Conservation (phyloP, 768 basidiomycete genomes). For the Hebeloma cylindrosporum region DNA sequence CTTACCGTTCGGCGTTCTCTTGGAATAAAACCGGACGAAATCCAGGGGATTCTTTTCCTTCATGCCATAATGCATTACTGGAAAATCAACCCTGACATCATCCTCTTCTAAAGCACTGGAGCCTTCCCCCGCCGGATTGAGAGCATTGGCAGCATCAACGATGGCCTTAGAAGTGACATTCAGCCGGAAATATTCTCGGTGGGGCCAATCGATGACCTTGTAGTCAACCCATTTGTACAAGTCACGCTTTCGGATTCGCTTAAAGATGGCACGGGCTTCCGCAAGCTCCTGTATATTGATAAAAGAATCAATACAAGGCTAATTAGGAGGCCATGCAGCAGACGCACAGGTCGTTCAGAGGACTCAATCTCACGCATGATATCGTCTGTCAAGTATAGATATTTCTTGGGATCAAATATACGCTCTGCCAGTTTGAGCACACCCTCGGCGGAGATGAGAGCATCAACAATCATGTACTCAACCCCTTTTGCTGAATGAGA, state of each 20-base stretch:
- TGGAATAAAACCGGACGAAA: slow-evolving; percentile 72
- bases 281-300: slow-evolving; percentile 63
- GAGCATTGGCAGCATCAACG: slow-evolving; percentile 26
- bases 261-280: slow-evolving; percentile 56
- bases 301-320: slow-evolving; percentile 1
- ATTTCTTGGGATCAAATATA: slow-evolving; percentile 59
- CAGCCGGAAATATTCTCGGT: slow-evolving; percentile 32
- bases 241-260: slow-evolving; percentile 59
- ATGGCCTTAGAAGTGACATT: slow-evolving; percentile 44
- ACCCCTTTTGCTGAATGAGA: slow-evolving; percentile 61
- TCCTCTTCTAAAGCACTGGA: slow-evolving; percentile 32
- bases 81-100: slow-evolving; percentile 64
- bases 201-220: slow-evolving; percentile 45
- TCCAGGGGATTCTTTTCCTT: slow-evolving; percentile 67
- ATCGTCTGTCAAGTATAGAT: slow-evolving; percentile 64
- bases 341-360: slow-evolving; percentile 47
- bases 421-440: slow-evolving; percentile 55
- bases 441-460: slow-evolving; percentile 63
- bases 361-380: slow-evolving; percentile 60
- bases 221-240: slow-evolving; percentile 73
- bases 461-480: slow-evolving; percentile 82
- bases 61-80: slow-evolving; percentile 79
- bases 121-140: slow-evolving; percentile 6
- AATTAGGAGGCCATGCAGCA: background rate
- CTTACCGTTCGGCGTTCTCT: slow-evolving; percentile 58